phyloP scores from a whole-genome alignment of 2,329 filamentous ascomycete genomes.

The Neonectria sp. region DNA sequence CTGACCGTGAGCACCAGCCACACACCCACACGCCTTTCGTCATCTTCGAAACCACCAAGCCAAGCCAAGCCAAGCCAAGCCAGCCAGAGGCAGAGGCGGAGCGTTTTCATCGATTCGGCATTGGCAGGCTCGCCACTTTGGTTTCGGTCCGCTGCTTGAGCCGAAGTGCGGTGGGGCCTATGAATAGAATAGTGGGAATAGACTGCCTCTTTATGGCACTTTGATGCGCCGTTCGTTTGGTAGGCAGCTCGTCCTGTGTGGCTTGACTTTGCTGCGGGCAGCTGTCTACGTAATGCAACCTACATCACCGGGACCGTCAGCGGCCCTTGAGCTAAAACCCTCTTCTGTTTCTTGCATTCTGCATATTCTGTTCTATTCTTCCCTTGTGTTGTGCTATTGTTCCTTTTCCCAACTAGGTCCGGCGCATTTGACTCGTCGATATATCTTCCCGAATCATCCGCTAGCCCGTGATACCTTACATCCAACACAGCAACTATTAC shows the following conservation, averaged over 20 bases:
- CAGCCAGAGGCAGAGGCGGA: not conserved
- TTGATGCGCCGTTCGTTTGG: not conserved
- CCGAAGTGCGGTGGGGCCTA: not conserved
- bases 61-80: not conserved
- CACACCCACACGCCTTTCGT: conserved; percentile 24
- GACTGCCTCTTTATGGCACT: not conserved
- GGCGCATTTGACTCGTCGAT: not conserved
- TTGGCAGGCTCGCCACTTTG: not conserved
- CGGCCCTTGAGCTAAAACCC: not conserved
- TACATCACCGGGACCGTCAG: not conserved
- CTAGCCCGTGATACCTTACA: not conserved
- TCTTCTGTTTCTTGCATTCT: not conserved
- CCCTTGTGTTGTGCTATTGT: not conserved
- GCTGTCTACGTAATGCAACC: conserved; percentile 10
- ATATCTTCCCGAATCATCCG: not conserved
- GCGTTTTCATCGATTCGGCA: not conserved
- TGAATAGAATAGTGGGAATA: not conserved
- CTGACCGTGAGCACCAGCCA: conserved; percentile 32
- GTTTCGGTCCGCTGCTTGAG: not conserved
- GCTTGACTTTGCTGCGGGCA: conserved; percentile 6
- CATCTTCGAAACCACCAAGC: conserved; percentile 33
- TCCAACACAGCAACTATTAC: not conserved
- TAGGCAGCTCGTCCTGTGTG: not conserved
- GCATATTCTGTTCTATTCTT: not conserved
- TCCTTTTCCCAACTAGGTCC: not conserved